Evolutionary conservation across 2,329 filamentous ascomycete species (phyloP), one percentile per base, ranked within the genome.

Genomic region (Elsinoe fawcettii): DNA sequence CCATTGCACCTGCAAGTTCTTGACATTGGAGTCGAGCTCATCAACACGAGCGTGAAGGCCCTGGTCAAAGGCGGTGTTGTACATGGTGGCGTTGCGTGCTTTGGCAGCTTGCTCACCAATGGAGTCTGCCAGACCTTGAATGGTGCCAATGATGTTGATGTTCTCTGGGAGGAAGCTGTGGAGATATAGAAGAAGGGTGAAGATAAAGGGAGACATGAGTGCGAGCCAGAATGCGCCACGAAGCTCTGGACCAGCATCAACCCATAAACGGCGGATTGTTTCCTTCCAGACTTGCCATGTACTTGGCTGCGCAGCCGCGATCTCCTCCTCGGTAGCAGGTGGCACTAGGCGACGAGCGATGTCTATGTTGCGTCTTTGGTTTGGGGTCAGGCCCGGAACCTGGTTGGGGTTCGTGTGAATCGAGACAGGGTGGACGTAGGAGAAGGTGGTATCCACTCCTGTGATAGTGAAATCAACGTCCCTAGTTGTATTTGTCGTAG

Each of bases 1-100:
- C 39, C 39, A 56, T 3, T 63, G 53, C 25, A 71, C 36, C 32
- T 32, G 53, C 25, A 41, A 32, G 14, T 34, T 59, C 23, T 18
- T 56, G 43, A 54, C 37, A 23, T 56, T 34, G 34, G 18, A 51
- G 34, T 49, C 58, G 30, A 44, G 27, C 20, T n/a, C 18, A 20
- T 51, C 25, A 2, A 58, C 16, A 20, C 56, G 56, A 22, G 32
- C 23, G 23, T 43, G 39, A 12, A 58, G 37, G 25, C 16, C 30
- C 14, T 22, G 25, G n/a, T 58, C 56, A 25, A 54, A 58, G 11
- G 39, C 39, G 7, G 49, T 43, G 25, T 27, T 49, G 43, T 56
- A 34, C 27, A 46, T 47, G 22, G 54, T 47, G 1, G 41, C 41
- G 18, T 56, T 56, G 12, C 54, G 41, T 23, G 54, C 54, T 25